A percentile compares a stretch with the other conserved stretches of the same genome.
Evolutionary conservation across 345 rosid species (phyloP).

Genomic region (Dimocarpus longan): DNA sequence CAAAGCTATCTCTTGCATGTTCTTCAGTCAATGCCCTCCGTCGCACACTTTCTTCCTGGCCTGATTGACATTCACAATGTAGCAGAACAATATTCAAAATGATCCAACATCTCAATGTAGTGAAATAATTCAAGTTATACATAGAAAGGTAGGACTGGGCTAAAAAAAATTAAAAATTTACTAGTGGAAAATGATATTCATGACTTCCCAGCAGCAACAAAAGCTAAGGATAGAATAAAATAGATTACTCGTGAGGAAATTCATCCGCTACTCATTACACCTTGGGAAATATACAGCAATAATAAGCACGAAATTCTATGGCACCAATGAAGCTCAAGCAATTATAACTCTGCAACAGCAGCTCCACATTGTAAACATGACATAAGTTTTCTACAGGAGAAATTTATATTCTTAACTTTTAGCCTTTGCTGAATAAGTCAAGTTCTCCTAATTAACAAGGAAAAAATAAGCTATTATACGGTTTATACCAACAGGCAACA

Average conservation of each 20-base stretch:
- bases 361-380: background rate
- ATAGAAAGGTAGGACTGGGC: background rate
- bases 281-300: background rate
- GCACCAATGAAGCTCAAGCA: too few relatives aligned
- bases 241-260: background rate
- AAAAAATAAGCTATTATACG: background rate
- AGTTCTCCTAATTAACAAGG: background rate
- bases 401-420: background rate
- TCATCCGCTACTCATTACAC: background rate
- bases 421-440: background rate
- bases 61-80: conserved; percentile 41
- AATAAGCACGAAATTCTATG: background rate
- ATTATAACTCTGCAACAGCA: background rate
- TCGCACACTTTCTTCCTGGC: conserved; percentile 69
- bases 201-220: background rate
- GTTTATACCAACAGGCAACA: background rate
- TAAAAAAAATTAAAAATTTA: background rate
- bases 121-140: background rate
- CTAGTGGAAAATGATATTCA: background rate
- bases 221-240: background rate
- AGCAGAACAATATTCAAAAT: background rate
- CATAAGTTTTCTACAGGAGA: background rate
- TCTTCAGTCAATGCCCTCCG: conserved; percentile 91
- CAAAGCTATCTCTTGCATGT: conserved; percentile 97
- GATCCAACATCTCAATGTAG: conserved; percentile 8